Percentiles rank a stretch among this genome's conserved stretches.
These are phyloP conservation scores for Excoecaria agallocha DNA, from an alignment of 345 rosid genomes.

Conservation along the genomic window DNA sequence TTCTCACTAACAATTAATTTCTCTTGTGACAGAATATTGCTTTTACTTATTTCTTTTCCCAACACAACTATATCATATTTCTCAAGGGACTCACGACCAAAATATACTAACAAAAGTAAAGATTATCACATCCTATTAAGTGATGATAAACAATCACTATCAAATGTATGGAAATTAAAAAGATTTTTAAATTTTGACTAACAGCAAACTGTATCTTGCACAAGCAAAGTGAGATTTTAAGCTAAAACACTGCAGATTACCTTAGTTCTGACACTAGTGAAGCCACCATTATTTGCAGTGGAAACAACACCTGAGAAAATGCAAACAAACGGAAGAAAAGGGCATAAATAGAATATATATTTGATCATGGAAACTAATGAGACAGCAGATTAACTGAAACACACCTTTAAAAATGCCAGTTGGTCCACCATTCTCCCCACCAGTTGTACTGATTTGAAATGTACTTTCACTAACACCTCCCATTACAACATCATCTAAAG, in stretches of 20 bases:
- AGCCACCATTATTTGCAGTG: conserved; percentile 92
- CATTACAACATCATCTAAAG: conserved; percentile 97
- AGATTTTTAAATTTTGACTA: neutral
- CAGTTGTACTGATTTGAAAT: conserved; percentile 54
- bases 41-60: too few species aligned
- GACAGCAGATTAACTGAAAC: conserved; percentile 13
- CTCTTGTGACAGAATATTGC: too few species aligned
- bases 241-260: conserved; percentile 33
- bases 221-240: conserved; percentile 5
- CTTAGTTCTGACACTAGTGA: conserved; percentile 81
- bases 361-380: neutral
- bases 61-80: too few species aligned
- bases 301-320: conserved; percentile 66
- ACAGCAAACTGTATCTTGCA: conserved; percentile 7
- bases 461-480: conserved; percentile 92
- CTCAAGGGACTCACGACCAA: too few species aligned
- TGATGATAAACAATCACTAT: neutral
- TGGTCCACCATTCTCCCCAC: conserved; percentile 76
- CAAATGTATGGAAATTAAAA: neutral
- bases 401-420: conserved; percentile 77
- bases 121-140: neutral
- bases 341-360: neutral
- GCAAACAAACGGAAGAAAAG: conserved; percentile 4
- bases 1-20: too few species aligned
- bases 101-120: too few species aligned